A percentile compares a stretch with the other conserved stretches of the same genome.
Conservation (phyloP, 768 basidiomycete genomes). For the Leccinum fibrillosum region DNA sequence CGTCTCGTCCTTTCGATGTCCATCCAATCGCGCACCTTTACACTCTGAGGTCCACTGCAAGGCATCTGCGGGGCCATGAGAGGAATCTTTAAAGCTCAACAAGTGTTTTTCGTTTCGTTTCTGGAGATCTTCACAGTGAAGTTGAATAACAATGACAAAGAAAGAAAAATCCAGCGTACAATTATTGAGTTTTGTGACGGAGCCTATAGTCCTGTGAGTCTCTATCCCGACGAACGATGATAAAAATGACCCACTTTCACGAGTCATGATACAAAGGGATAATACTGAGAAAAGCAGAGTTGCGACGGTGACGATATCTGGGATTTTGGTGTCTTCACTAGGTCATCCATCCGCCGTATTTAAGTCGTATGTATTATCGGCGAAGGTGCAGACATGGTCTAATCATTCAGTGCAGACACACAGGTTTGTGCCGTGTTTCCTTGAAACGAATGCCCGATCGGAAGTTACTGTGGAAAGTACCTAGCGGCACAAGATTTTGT, state of each 20-base stretch:
- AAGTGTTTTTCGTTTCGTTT: constrained; percentile 23
- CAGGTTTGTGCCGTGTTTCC: constrained; percentile 2
- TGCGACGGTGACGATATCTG: neutral
- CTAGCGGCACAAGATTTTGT: neutral
- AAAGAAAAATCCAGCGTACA: constrained; percentile 30
- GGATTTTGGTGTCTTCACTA: neutral
- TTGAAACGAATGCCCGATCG: constrained; percentile 4
- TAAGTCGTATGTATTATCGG: constrained; percentile 17
- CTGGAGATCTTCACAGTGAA: constrained; percentile 36
- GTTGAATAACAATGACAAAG: neutral
- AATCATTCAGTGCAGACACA: neutral
- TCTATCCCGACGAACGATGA: neutral
- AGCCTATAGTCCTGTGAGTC: constrained; percentile 27
- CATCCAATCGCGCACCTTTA: constrained; percentile 42
- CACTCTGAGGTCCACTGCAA: constrained; percentile 52
- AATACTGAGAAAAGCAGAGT: neutral
- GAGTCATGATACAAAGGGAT: constrained; percentile 12
- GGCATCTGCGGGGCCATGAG: constrained; percentile 40
- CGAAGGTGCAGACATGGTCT: constrained; percentile 4
- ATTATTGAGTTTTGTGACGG: constrained; percentile 42
- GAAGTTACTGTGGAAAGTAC: neutral
- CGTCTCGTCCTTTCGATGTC: neutral
- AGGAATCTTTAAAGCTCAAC: constrained; percentile 41
- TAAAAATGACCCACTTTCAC: constrained; percentile 17
- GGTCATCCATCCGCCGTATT: constrained; percentile 16